Evolutionary conservation across 352 stramenopile genomes (phyloP).

Genomic region (Phytophthora tubulina): DNA sequence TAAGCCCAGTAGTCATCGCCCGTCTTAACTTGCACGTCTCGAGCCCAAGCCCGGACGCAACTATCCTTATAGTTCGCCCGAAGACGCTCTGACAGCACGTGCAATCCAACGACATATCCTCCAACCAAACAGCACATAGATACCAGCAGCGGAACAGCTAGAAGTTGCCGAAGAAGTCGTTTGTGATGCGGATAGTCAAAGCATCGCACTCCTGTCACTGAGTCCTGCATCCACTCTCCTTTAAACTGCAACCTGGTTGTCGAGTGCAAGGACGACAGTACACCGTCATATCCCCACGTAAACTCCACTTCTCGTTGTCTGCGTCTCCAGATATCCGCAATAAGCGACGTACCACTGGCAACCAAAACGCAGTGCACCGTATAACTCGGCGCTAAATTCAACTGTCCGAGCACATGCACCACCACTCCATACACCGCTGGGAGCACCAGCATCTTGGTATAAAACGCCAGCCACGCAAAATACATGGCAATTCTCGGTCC

Average conservation of each 20-base stretch:
- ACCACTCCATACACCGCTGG: slow-evolving; percentile 62
- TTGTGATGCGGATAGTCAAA: slow-evolving; percentile 75
- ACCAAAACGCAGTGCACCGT: slow-evolving; percentile 57
- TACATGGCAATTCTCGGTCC: slow-evolving; percentile 77
- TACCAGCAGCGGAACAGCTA: slow-evolving; percentile 62
- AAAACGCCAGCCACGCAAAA: slow-evolving; percentile 87
- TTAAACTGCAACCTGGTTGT: slow-evolving; percentile 60
- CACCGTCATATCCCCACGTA: slow-evolving; percentile 61
- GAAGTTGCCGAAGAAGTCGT: slow-evolving; percentile 55
- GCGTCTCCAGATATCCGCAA: slow-evolving; percentile 67
- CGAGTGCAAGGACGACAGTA: slow-evolving; percentile 45
- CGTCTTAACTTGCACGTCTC: slow-evolving; percentile 24
- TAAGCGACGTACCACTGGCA: slow-evolving; percentile 67
- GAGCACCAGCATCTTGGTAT: slow-evolving; percentile 78
- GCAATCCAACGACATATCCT: slow-evolving; percentile 62
- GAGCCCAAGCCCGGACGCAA: slow-evolving; percentile 19
- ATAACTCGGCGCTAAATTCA: slow-evolving; percentile 56
- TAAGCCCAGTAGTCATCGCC: slow-evolving; percentile 36
- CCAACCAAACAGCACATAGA: slow-evolving; percentile 68
- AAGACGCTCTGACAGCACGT: slow-evolving; percentile 68
- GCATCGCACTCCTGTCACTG: slow-evolving; percentile 47
- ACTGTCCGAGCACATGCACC: slow-evolving; percentile 54
- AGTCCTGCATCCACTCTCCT: slow-evolving; percentile 67
- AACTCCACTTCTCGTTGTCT: slow-evolving; percentile 66
- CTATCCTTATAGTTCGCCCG: slow-evolving; percentile 49